Conservation (phyloP, 768 basidiomycete species). For the Favolaschia claudopus region DNA sequence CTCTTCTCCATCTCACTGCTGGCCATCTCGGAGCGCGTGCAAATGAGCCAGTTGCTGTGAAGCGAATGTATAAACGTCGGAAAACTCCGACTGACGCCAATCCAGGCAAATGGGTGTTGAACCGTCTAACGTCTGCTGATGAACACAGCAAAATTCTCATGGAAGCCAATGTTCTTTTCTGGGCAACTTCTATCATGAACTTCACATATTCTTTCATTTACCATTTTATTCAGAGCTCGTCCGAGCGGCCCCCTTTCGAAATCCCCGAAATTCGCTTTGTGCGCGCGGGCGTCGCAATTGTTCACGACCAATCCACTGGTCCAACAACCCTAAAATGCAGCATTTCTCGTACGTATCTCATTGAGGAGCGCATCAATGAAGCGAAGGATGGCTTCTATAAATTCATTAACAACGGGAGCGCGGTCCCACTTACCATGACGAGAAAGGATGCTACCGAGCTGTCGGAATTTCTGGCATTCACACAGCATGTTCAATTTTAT, state of each 20-base stretch:
- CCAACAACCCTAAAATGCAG: background rate
- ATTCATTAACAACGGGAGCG: slow-evolving; percentile 33
- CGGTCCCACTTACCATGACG: slow-evolving; percentile 9
- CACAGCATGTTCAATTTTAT: slow-evolving; percentile 36
- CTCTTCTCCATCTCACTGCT: background rate
- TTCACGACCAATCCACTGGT: background rate
- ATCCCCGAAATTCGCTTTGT: slow-evolving; percentile 9
- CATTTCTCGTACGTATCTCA: slow-evolving; percentile 14
- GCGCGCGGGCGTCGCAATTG: slow-evolving; percentile 4
- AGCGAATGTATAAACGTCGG: background rate
- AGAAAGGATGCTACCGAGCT: slow-evolving; percentile 2
- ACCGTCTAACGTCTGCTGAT: background rate
- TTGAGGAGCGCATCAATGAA: slow-evolving; percentile 28
- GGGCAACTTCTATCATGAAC: slow-evolving; percentile 6
- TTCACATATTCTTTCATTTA: slow-evolving; percentile 2
- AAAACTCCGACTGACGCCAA: background rate
- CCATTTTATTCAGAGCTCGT: background rate
- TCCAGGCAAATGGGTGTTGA: background rate
- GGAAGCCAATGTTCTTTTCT: slow-evolving; percentile 8
- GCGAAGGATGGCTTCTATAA: slow-evolving; percentile 28
- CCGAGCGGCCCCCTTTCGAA: background rate
- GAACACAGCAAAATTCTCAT: background rate
- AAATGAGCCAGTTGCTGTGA: background rate
- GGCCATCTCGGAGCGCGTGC: background rate
- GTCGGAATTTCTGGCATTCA: slow-evolving; percentile 32